Conservation (phyloP, 371 early-diverging fungal species). For the Zychaea mexicana region DNA sequence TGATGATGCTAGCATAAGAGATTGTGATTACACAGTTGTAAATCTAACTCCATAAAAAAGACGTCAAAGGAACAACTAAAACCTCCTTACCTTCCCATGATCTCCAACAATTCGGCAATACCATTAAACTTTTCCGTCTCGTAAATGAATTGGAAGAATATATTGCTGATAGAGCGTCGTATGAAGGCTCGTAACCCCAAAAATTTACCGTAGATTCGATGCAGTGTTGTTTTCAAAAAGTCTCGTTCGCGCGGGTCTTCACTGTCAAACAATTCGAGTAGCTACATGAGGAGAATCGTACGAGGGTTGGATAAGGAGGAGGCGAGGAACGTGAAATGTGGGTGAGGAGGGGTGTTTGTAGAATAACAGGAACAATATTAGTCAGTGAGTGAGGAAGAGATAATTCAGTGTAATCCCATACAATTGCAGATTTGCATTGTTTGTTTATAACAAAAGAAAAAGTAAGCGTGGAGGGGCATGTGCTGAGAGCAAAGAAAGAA, state of each 20-base stretch:
- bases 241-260: slow-evolving; percentile 99
- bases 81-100: slow-evolving; percentile 75
- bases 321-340: too few relatives aligned
- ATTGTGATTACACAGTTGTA: too few relatives aligned
- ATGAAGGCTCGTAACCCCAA: slow-evolving; percentile 94
- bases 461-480: too few relatives aligned
- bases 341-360: too few relatives aligned
- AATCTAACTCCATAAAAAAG: too few relatives aligned
- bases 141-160: slow-evolving; percentile 96
- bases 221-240: slow-evolving; percentile 95
- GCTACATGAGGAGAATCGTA: slow-evolving; percentile 42
- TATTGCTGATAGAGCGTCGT: slow-evolving; percentile 94
- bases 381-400: too few relatives aligned
- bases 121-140: slow-evolving; percentile 96
- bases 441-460: too few relatives aligned
- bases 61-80: too few relatives aligned
- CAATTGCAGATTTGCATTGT: too few relatives aligned
- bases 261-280: slow-evolving; percentile 94
- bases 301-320: neutral
- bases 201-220: slow-evolving; percentile 98
- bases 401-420: too few relatives aligned
- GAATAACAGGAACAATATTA: too few relatives aligned
- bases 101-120: slow-evolving; percentile 95
- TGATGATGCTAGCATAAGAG: slow-evolving; percentile 96
- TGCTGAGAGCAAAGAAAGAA: too few relatives aligned